phyloP scores from a whole-genome alignment of 2,329 filamentous ascomycete genomes.

The Daldinia sp. region DNA sequence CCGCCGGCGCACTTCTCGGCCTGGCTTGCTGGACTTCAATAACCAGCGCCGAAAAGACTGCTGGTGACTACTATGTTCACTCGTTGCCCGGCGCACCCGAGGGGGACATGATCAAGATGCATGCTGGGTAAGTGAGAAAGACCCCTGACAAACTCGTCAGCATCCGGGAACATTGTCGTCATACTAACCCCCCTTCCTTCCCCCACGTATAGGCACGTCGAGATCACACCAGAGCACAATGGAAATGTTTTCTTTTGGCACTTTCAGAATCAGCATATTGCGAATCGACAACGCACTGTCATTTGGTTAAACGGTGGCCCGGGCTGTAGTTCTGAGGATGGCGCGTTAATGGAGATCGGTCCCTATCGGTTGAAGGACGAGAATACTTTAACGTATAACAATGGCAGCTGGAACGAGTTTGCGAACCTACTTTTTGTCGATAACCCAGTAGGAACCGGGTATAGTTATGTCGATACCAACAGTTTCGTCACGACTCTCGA shows the following conservation, averaged over 20 bases:
- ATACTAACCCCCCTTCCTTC: constrained; percentile 14
- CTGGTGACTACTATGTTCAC: constrained; percentile 89
- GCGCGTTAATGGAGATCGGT: constrained; percentile 93
- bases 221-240: constrained; percentile 83
- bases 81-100: constrained; percentile 84
- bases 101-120: constrained; percentile 89
- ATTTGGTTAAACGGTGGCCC: constrained; percentile 98
- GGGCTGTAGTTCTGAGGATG: constrained; percentile 97
- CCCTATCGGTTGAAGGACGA: constrained; percentile 86
- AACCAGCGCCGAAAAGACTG: constrained; percentile 57
- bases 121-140: constrained; percentile 79
- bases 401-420: constrained; percentile 99
- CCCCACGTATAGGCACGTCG: constrained; percentile 75
- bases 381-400: constrained; percentile 77
- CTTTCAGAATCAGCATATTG: constrained; percentile 94
- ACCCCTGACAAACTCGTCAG: not conserved
- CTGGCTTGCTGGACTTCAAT: constrained; percentile 54
- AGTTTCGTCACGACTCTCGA: constrained; percentile 85
- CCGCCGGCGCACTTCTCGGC: constrained; percentile 48
- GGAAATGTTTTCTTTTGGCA: constrained; percentile 99
- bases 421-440: constrained; percentile 97
- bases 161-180: constrained; percentile 21
- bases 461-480: constrained; percentile 92
- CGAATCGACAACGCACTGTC: constrained; percentile 87
- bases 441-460: constrained; percentile 95